Base-by-base conservation (phyloP, 306 rosid species). In the Trifolium subterraneum region DNA sequence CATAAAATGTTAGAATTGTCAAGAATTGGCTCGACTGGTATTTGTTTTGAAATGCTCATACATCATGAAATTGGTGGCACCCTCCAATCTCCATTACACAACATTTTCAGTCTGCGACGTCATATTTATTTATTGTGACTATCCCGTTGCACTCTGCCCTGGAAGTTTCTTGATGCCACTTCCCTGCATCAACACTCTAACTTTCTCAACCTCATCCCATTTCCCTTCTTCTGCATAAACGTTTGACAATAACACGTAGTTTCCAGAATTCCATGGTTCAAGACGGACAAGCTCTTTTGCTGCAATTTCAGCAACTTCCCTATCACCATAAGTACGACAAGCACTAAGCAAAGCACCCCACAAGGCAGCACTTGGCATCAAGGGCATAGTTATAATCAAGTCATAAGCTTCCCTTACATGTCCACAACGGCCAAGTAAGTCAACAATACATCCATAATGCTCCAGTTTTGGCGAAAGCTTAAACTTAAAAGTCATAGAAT, bases 281-380 rank as follows among this genome's bases (percentile, higher is more conserved):
- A 91, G 84, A 62, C 51, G 59, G 48, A 89, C 79, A 8, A 93
- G 89, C 82, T 89, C 94, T 56, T 83, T 86, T n/a, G 76, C 78
- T 54, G 96, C 91, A 42, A 61, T 23, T 79, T 87, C 94, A 1
- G 88, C 96, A 19, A 84, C 73, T 72, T 87, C 82, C 73, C 80
- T 82, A 8, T 87, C 83, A 38, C 95, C 86, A 39, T 91, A 79
- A 75, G 89, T 91, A 6, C 90, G 88, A 80, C 97, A 94, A 68
- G 95, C 92, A 62, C 97, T 61, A 1, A 94, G 96, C 77, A 94
- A 76, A 0, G 98, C 86, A 63, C 97, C 93, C 97, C 94, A 91
- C 71, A 91, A 59, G 18, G 91, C 84, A 64, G 94, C 94, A 82
- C 82, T 90, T 68, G 95, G 94, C 66, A 79, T 78, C 83, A 87